Evolutionary conservation across 2,329 filamentous ascomycete genomes (phyloP), one percentile per base, ranked within the genome.

Genomic region (Biscogniauxia marginata): DNA sequence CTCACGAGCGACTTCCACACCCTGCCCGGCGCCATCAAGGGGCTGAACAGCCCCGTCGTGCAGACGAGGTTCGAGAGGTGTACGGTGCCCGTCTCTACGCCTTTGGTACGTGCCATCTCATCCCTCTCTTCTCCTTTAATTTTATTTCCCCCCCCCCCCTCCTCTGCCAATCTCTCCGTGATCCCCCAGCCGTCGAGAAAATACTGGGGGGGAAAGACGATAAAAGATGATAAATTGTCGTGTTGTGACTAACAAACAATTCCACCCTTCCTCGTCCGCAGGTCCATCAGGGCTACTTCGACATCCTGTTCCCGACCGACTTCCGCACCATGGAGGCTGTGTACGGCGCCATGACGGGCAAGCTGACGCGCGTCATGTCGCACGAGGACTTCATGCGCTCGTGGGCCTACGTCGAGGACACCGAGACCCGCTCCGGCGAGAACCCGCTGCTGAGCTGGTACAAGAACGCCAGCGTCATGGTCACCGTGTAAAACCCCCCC

Each of bases 221-320:
- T 7, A 25, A 30, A 22, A 13, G 20, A 51, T 11, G 4, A 24
- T 13, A 23, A 51, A 44, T 8, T 23, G n/a, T n/a, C 3, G 18
- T 11, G 8, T 7, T 18, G 20, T 51, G 44, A 54, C 19, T 25
- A 54, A 61, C 18, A n/a, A n/a, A n/a, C n/a, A n/a, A n/a, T n/a
- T n/a, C n/a, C n/a, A n/a, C n/a, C n/a, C n/a, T n/a, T n/a, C n/a
- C 25, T 48, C 20, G 7, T 46, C 19, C 34, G 44, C 61, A 96
- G 91, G 91, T 97, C 49, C 93, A 98, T 72, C 96, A 99, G 77
- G 96, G 95, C 47, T 98, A 96, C 75, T 99, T 99, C 71, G 96
- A 99, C 71, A 97, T 99, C 67, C 87, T 99, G 70, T 99, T 99
- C 77, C 95, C 95, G 0, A 99, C 95, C 9, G 89, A 99, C 74